These are phyloP conservation scores for Tuber indicum DNA, from an alignment of 495 filamentous ascomycete species.

Conservation along the genomic window DNA sequence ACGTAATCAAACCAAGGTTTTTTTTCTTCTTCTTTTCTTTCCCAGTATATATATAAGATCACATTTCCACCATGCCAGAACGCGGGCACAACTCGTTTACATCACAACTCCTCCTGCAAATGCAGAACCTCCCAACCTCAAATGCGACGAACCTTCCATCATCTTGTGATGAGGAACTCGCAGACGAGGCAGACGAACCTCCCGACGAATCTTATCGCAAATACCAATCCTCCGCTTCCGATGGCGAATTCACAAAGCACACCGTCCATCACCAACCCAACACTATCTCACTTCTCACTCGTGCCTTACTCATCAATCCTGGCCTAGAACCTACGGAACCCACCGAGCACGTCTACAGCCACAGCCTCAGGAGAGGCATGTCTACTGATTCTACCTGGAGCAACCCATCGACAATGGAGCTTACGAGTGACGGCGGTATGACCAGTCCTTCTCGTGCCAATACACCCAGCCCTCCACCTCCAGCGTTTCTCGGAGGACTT, in stretches of 20 bases:
- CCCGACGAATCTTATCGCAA: constrained; percentile 25
- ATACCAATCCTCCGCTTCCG: constrained; percentile 7
- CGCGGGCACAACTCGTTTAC: constrained; percentile 29
- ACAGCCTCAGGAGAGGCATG: constrained; percentile 42
- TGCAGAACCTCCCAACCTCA: constrained; percentile 38
- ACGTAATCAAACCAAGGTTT: constrained; percentile 30
- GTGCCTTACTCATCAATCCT: constrained; percentile 63
- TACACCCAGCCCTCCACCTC: constrained; percentile 77
- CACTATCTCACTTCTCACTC: constrained; percentile 67
- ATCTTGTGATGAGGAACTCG: constrained; percentile 40
- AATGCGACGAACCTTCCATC: constrained; percentile 39
- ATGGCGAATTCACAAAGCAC: constrained; percentile 35
- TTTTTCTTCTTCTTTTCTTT: not conserved
- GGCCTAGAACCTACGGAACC: constrained; percentile 48
- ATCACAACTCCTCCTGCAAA: constrained; percentile 33
- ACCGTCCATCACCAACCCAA: constrained; percentile 19
- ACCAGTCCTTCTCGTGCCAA: constrained; percentile 86
- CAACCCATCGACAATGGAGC: constrained; percentile 73
- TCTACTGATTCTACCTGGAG: constrained; percentile 58
- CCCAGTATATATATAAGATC: constrained; percentile 28
- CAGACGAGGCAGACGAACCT: constrained; percentile 41
- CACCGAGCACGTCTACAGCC: constrained; percentile 30
- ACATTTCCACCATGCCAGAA: constrained; percentile 27
- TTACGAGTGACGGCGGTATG: constrained; percentile 84
- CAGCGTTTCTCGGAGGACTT: constrained; percentile 36